phyloP scores from a whole-genome alignment of 495 filamentous ascomycete genomes.

The Polyplosphaeria fusca region DNA sequence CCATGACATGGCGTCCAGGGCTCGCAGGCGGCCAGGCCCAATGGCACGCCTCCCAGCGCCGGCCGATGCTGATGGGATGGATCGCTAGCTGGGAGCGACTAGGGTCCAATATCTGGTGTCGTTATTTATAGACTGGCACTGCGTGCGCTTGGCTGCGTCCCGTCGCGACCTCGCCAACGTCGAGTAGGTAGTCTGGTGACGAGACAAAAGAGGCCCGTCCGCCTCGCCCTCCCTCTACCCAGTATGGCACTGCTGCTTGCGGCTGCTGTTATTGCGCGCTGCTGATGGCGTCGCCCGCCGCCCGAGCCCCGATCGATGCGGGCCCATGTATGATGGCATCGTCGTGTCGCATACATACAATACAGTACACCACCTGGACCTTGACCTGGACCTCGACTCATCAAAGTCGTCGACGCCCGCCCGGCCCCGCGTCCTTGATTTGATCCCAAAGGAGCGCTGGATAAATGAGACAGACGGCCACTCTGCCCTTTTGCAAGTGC shows the following conservation, averaged over 20 bases:
- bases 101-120: conserved; percentile 20
- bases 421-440: too few relatives aligned
- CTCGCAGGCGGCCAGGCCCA: too few relatives aligned
- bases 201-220: conserved; percentile 8
- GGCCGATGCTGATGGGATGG: conserved; percentile 17
- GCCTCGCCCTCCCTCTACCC: conserved; percentile 1
- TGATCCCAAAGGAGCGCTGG: conserved; percentile 13
- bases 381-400: too few relatives aligned
- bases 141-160: conserved; percentile 16
- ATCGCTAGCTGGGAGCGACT: conserved; percentile 28
- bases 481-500: conserved; percentile 16
- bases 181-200: conserved; percentile 11
- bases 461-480: conserved; percentile 6
- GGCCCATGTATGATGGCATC: neutral
- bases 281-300: neutral
- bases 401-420: too few relatives aligned
- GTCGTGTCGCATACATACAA: neutral
- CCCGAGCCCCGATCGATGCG: too few relatives aligned
- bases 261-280: neutral
- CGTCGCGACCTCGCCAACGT: neutral
- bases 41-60: too few relatives aligned
- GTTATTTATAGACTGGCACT: conserved; percentile 22
- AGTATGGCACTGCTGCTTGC: too few relatives aligned
- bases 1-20: too few relatives aligned
- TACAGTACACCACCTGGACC: too few relatives aligned